Evolutionary conservation across 2,329 filamentous ascomycete species (phyloP), one percentile per base, ranked within the genome.

Genomic region (Phaeoacremonium minimum): DNA sequence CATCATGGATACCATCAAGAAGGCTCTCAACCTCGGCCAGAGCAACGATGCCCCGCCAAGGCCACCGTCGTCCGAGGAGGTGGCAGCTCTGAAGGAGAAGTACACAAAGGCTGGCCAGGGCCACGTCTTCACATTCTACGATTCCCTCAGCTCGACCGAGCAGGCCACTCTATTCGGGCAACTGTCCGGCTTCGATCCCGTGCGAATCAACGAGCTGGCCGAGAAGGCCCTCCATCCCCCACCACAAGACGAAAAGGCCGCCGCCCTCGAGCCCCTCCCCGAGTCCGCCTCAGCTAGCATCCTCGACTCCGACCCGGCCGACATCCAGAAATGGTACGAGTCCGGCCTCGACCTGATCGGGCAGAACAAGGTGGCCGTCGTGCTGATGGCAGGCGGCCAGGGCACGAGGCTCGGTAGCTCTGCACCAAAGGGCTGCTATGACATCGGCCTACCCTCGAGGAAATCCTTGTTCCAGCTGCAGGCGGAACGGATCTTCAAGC

Each of bases 381-480:
- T 98, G 35, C 77, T 98, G 54, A 94, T 98, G 87, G 93, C 93
- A 40, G 93, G 93, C 57, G 93, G 93, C 20, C 93, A 98, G 69
- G 93, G 93, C 46, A 98, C 93, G 44, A 80, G 93, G 44, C 70
- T 98, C 46, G 93, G 93, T 49, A 96, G 89, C 72, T 93, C 89
- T 39, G 91, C 84, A 14, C 93, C 93, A 49, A 98, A 98, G 73
- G 93, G 93, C 39, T 97, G 91, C 76, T 98, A 87, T 66, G 84
- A 98, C 58, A 97, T 98, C 61, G 89, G 89, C 14, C 77, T 98
- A 39, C 88, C 91, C 19, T 95, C 88, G 49, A 69, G 84, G 58
- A 98, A 98, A 73, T 89, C 89, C 13, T 77, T 98, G 42, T 98
- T 98, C 76, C 90, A 97, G 71, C 86, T 98, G 51, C 93, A 98